Evolutionary conservation across 108 stramenopile genomes (phyloP), one percentile per base, ranked within the genome.

Genomic region (Parietichytrium sp.): DNA sequence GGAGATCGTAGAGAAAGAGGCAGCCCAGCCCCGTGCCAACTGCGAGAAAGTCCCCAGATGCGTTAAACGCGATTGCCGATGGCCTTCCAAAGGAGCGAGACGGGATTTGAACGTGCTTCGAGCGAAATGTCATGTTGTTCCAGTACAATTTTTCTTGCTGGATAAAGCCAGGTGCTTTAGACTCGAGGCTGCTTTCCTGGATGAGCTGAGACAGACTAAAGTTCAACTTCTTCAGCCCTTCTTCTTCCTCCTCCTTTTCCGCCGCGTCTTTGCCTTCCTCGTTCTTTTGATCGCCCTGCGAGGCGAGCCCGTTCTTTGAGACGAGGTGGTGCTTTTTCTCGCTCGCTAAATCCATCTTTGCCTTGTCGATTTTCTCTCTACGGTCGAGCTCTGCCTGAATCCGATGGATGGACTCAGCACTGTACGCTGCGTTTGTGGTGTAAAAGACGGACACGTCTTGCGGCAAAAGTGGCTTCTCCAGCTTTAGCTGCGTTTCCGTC

Each of bases 181-280:
- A 7, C 15, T 16, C 15, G 20, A 72, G 38, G 38, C 20, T 72
- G 10, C 20, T 42, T 23, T 33, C 38, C 33, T 72, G 38, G 38
- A 72, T 6, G 6, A 25, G 6, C 2, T 72, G 61, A 8, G 25
- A 33, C 0, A 72, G 6, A 7, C 38, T 42, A 27, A 72, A 72
- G 10, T 72, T 33, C 13, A 72, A 2, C 15, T 10, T 6, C 10
- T 33, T 72, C n/a, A n/a, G n/a, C 1, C 38, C 33, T n/a, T 45
- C 42, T 23, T 72, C 61, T 10, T 72, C 3, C 61, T 72, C 61
- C 61, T 72, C 61, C 38, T 72, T 42, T 18, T 72, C 61, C 23
- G 20, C n/a, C 18, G 18, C n/a, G 18, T 50, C 49, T 50, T 50
- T n/a, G 49, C 49, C 49, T 18, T 50, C 49, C 18, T 50, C 49